Base-by-base conservation (phyloP, 441 rosid species). In the Gossypium lobatum region DNA sequence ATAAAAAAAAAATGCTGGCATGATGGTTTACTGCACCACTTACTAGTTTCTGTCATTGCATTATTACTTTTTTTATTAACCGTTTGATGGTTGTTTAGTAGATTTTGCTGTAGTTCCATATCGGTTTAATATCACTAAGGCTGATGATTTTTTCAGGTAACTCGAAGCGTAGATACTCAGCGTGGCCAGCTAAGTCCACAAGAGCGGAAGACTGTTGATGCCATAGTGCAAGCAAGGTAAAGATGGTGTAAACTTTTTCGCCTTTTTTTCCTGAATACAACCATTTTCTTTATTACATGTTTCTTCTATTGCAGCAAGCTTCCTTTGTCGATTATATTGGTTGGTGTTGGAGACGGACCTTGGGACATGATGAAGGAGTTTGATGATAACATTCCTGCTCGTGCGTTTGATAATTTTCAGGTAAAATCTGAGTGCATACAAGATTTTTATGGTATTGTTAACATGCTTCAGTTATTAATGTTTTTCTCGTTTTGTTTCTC, bases 321-420 rank as follows among this genome's bases (percentile, higher is more conserved):
- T 79, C 95, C 93, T 39, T 69, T 90, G 54, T 90, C 93, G 48
- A 88, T 88, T 28, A 79, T 90, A 60, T 76, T 88, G 72, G 95
- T 90, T 7, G 95, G 95, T 73, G 93, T 90, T 2, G 95, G 95
- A 50, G 95, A 90, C 80, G 95, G 91, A 57, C 95, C 95, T 28
- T 90, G 95, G 95, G 95, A 90, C 80, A 87, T 83, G 89, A 90
- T 90, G 95, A 79, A 80, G 61, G 89, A 90, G 74, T 88, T 90
- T 67, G 93, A 88, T 31, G 95, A 88, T 63, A 88, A 90, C 74
- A 90, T 90, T 37, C 95, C 95, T 60, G 55, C 93, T 37, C 82
- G 95, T 76, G 93, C 85, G n/a, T 88, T 90, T 53, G 95, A 90
- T 65, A 88, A 90, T 77, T 90, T 90, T 84, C 95, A 90, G 88